Base-by-base conservation (phyloP, 345 rosid species). In the Pseudoturritis turrita region DNA sequence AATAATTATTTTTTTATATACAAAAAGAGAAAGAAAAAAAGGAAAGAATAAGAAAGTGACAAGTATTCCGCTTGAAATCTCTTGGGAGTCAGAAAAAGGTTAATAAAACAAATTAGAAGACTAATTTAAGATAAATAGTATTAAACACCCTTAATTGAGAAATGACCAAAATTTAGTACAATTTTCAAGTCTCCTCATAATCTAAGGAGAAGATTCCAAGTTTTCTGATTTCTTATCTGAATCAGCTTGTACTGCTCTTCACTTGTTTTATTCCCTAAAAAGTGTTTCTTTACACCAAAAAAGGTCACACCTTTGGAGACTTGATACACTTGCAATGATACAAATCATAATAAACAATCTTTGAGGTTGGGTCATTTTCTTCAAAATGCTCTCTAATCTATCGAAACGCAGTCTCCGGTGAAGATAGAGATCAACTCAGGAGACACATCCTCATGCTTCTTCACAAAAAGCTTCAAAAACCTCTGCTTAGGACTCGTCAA, bases 391-490 rank as follows among this genome's bases (percentile, higher is more conserved):
- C 25, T 10, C 22, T 65, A 53, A 44, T 14, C 64, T 45, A 54
- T 6, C 5, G n/a, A 11, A 63, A 33, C 15, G 12, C 33, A 3
- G 56, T 54, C 58, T 45, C 66, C 43, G 0, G 5, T 28, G 72
- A 73, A 73, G 44, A 72, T 55, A 23, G 64, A 72, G 4, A 5
- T 5, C 71, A 72, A 64, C 29, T 55, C 53, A 56, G 36, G 60
- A 0, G 2, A 47, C 19, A 37, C 55, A 33, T 41, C 29, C 5
- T 74, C 29, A 8, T 74, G 39, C 55, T 50, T 74, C 29, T 21
- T n/a, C 39, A 74, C 78, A 39, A 49, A 74, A 1, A 40, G 0
- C 29, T 50, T 74, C 55, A 52, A 22, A 50, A 74, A 74, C 39
- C 11, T 65, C 31, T 5, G 8, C 37, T 66, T 59, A 6, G 73